Evolutionary conservation across 306 rosid species (phyloP).

Genomic region (Trifolium fragiferum): DNA sequence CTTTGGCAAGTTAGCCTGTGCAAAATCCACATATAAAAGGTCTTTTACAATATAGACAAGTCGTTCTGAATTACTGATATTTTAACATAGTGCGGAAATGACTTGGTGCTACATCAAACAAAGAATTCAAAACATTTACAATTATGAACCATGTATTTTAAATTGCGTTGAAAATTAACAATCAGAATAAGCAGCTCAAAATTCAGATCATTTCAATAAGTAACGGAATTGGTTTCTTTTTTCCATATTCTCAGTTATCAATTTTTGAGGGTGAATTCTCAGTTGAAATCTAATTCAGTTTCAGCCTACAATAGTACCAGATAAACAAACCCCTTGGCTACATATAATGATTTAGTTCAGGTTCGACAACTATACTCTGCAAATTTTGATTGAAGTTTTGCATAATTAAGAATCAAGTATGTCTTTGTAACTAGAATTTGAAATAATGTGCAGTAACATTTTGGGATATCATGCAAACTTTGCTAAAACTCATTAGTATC

Average conservation of each 20-base stretch:
- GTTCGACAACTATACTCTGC: conserved; percentile 20
- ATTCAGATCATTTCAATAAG: conserved; percentile 22
- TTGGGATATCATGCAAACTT: conserved; percentile 14
- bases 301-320: conserved; percentile 28
- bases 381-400: conserved; percentile 14
- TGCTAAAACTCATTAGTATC: conserved; percentile 25
- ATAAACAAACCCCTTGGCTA: conserved; percentile 1
- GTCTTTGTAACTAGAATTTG: conserved; percentile 11
- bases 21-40: conserved; percentile 38
- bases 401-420: background rate
- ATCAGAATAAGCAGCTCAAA: conserved; percentile 19
- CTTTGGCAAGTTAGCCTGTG: conserved; percentile 97
- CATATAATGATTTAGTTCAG: conserved; percentile 8
- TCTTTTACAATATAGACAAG: conserved; percentile 28
- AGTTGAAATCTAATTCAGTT: conserved; percentile 25
- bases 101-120: conserved; percentile 9
- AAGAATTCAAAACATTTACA: conserved; percentile 17
- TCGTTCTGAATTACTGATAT: conserved; percentile 14
- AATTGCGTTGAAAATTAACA: conserved; percentile 28
- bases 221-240: conserved; percentile 20
- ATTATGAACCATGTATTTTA: background rate
- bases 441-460: conserved; percentile 9
- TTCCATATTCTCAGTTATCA: background rate
- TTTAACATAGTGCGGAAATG: conserved; percentile 3
- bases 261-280: background rate